phyloP scores from a whole-genome alignment of 1,284 basidiomycete species.

The Tilletia caries region DNA sequence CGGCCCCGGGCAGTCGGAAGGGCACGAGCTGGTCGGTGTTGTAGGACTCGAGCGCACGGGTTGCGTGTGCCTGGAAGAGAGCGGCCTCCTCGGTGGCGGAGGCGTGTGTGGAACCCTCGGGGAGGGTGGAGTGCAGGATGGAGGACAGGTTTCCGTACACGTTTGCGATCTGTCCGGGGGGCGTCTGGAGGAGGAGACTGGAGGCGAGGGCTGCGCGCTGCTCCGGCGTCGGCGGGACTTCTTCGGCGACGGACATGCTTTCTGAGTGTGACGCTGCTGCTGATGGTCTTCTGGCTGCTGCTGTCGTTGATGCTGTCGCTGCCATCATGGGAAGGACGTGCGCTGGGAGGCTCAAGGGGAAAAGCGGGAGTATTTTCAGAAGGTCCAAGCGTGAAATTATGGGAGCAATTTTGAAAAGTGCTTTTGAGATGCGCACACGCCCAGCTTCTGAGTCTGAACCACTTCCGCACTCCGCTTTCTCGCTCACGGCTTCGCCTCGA shows the following conservation, averaged over 20 bases:
- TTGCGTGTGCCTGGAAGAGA: constrained; percentile 20
- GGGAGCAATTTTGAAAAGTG: no score
- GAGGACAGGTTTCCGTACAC: constrained; percentile 39
- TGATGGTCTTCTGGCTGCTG: background rate
- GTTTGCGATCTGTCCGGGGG: constrained; percentile 37
- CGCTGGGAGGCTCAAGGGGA: background rate
- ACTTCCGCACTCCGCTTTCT: no score
- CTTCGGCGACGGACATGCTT: background rate
- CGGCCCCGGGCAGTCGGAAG: constrained; percentile 17
- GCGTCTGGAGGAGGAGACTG: constrained; percentile 32
- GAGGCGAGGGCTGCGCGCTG: constrained; percentile 8
- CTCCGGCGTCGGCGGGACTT: background rate
- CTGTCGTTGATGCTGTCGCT: background rate
- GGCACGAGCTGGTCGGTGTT: constrained; percentile 37
- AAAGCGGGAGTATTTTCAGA: background rate
- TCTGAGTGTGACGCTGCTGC: background rate
- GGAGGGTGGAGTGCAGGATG: constrained; percentile 24
- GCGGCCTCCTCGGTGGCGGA: constrained; percentile 33
- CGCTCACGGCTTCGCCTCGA: no score
- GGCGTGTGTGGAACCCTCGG: constrained; percentile 18
- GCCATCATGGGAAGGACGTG: background rate
- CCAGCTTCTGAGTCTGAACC: no score
- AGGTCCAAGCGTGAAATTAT: no score
- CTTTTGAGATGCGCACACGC: no score
- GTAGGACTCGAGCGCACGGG: constrained; percentile 30